phyloP scores from a whole-genome alignment of 140 eudicot species.

The Oenanthe javanica region DNA sequence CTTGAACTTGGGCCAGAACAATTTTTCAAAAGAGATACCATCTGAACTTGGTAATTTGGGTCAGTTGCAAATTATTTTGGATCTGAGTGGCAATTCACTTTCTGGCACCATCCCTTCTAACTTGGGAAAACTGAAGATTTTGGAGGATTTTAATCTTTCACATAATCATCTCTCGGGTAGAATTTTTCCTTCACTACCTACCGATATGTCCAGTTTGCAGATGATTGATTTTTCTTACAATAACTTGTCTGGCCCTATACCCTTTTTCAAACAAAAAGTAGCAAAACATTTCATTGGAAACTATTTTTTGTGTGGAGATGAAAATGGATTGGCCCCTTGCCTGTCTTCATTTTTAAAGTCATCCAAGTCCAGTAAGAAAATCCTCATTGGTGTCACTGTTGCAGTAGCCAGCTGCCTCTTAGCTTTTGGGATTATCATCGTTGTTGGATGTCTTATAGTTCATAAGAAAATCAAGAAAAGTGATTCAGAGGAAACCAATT shows the following conservation, averaged over 20 bases:
- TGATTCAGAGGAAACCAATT: constrained; percentile 8
- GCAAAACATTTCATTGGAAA: constrained; percentile 42
- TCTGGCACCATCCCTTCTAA: constrained; percentile 64
- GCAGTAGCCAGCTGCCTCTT: constrained; percentile 31
- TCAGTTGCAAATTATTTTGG: constrained; percentile 43
- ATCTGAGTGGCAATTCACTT: constrained; percentile 68
- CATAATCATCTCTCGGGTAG: constrained; percentile 63
- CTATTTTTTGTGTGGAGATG: constrained; percentile 63
- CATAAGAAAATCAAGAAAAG: constrained; percentile 20
- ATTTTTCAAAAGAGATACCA: constrained; percentile 60
- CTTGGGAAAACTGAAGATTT: constrained; percentile 39
- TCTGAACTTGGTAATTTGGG: constrained; percentile 53
- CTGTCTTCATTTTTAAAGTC: constrained; percentile 6
- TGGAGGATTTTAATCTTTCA: constrained; percentile 61
- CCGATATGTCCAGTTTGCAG: constrained; percentile 45
- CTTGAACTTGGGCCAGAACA: constrained; percentile 49
- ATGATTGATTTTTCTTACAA: constrained; percentile 67
- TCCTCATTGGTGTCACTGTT: constrained; percentile 29
- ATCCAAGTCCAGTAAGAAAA: constrained; percentile 20
- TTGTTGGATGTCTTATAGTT: constrained; percentile 21
- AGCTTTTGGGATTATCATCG: constrained; percentile 20
- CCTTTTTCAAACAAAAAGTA: constrained; percentile 36
- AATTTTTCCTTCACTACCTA: constrained; percentile 44
- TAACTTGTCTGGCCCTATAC: constrained; percentile 61
- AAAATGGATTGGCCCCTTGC: constrained; percentile 47